Evolutionary conservation across 495 filamentous ascomycete species (phyloP), one percentile per base, ranked within the genome.

Genomic region (Talaromyces ruber): DNA sequence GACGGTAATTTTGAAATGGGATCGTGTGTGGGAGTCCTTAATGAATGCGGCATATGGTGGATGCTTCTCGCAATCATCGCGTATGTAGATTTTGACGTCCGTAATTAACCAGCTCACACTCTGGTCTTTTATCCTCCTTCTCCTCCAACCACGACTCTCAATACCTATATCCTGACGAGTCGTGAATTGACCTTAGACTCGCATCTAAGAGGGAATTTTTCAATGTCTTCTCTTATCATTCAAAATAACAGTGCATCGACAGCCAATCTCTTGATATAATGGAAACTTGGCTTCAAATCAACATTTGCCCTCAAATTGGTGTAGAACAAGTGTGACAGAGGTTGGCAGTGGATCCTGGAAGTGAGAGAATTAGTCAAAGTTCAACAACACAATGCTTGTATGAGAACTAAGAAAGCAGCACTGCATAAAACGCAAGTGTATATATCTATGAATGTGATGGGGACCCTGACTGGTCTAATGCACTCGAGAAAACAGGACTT

Each of bases 1-100:
- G 59, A 52, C 16, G 72, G 70, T 18, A 71, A 72, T 29, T 72
- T 76, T 43, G 77, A 78, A 5, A 76, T 76, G 51, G 77, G 69
- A 71, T 79, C 76, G 34, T 76, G 76, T 4, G 76, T 76, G 26
- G 73, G 70, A 57, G 59, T 59, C 50, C 62, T 64, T 16, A 57
- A 21, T n/a, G 62, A 55, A 37, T 52, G 34, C 32, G 62, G 45
- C 30, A 61, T 54, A 69, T 59, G 54, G 64, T 65, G 43, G 64
- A 67, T 45, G 64, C 63, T 59, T 65, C 68, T 60, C 71, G 68
- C 25, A 29, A 65, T 62, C 64, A 65, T 65, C 16, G 60, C 64
- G 64, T 59, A 63, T 47, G n/a, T 52, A 39, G 22, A 34, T 39
- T 29, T 24, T 60, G 22, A 6, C 29, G 29, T 57, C 54, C n/a